Evolutionary conservation across 2,329 filamentous ascomycete species (phyloP), one percentile per base, ranked within the genome.

Genomic region (Sporothrix luriei): DNA sequence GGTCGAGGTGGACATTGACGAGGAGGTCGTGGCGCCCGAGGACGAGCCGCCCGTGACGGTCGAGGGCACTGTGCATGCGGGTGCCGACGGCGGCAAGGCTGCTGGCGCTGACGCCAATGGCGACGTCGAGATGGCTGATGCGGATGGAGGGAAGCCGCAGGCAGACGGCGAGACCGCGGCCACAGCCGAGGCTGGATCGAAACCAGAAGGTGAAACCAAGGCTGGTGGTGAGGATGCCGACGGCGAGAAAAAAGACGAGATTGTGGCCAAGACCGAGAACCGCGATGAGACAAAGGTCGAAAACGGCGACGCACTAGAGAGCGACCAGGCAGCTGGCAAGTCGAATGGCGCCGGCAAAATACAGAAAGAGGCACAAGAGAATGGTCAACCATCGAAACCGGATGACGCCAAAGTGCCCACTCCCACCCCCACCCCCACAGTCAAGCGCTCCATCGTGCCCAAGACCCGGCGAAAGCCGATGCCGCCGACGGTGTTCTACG

Each of bases 401-500:
- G 38, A 33, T 9, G 6, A 7, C 33, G 48, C 66, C 38, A 40
- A 38, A n/a, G 19, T 26, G 21, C 19, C 55, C 19, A 26, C 57
- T 3, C 57, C 57, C 1, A 9, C 11, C 14, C 38, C 38, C 38
- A 13, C 38, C 14, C 38, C 38, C 38, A 13, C 38, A 46, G 21
- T 26, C 57, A 43, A 51, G 62, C 33, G 61, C 55, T 19, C 48
- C 7, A 40, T 67, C 21, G 48, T 59, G 43, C 46, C 46, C 4
- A 21, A 24, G 48, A 40, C 13, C 19, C 40, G 26, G 19, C 57
- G 51, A 13, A 57, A 68, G 49, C 40, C 64, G 1, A 83, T 84
- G 19, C 73, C 79, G 9, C 83, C 84, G 1, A 83, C 84, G 0
- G 93, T 89, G 77, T 91, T 97, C 74, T 90, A 93, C 26, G 95